Evolutionary conservation across 306 rosid genomes (phyloP).

Genomic region (Rubus parviflorus): DNA sequence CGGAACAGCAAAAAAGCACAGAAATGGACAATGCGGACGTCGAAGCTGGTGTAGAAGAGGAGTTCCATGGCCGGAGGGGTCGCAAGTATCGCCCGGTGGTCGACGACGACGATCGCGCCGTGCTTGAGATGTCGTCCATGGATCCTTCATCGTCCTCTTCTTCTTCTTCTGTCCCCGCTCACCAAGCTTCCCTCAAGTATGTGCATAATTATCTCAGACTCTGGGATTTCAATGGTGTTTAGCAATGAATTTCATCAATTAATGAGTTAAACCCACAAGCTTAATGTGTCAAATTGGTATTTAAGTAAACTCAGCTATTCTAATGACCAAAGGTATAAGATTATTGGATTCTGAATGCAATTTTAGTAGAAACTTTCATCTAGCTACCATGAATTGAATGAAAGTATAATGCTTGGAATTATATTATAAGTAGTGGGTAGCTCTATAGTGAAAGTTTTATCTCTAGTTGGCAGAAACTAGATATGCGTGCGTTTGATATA

Average conservation of each 20-base stretch:
- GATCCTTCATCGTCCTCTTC: constrained; percentile 77
- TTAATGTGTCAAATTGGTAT: neutral
- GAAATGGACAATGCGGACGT: constrained; percentile 78
- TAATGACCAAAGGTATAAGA: neutral
- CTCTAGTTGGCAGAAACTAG: neutral
- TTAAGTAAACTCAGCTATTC: neutral
- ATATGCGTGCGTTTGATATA: neutral
- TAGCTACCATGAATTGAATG: neutral
- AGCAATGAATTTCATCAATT: neutral
- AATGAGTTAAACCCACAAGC: neutral
- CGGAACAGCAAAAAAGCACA: neutral
- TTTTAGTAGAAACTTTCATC: neutral
- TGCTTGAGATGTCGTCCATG: constrained; percentile 91
- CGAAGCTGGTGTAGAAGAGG: constrained; percentile 73
- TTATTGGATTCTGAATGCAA: neutral
- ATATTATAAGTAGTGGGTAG: neutral
- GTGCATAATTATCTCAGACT: neutral
- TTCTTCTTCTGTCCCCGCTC: constrained; percentile 47
- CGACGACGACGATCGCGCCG: constrained; percentile 89
- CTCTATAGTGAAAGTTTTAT: neutral
- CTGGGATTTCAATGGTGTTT: neutral
- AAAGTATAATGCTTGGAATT: neutral
- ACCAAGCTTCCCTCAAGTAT: constrained; percentile 61
- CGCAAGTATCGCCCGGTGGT: constrained; percentile 87
- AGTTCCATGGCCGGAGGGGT: constrained; percentile 54